Evolutionary conservation across 805 yeast species (phyloP), one percentile per base, ranked within the genome.

Genomic region (Nakazawaea peltata): DNA sequence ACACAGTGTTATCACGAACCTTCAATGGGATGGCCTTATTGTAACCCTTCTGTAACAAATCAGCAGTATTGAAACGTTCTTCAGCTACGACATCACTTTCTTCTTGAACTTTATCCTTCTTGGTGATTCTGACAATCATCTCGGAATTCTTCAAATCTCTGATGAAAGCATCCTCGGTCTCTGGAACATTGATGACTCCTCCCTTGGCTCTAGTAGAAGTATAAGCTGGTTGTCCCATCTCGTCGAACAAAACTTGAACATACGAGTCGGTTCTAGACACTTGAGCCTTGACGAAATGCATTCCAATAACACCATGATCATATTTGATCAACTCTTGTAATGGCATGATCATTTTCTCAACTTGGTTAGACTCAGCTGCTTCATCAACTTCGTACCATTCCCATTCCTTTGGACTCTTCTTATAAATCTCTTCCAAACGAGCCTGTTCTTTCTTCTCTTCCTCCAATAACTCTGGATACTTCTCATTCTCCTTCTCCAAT

Each of bases 71-170:
- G 39, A 65, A 67, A 5, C 59, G 52, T 37, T 61, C 60, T 46
- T 78, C 84, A 4, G 64, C 59, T 15, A 74, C 39, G 19, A 83
- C 50, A 26, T 79, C 77, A 29, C 65, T 65, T 8, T 57, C 54
- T 16, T 59, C 59, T 19, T 56, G 64, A 11, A 73, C 75, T 23
- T 65, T 63, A 14, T 63, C 66, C 34, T 62, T 69, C 37, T 67
- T 71, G 2, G 82, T 56, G n/a, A 77, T 50, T 52, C 90, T 67
- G 43, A 83, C 58, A 25, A 74, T 56, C 28, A 74, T 43, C 32
- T 56, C 62, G 25, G 87, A 78, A 50, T 81, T 67, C 28, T 71
- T 69, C 47, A 83, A 65, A 52, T 83, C 92, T 54, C 94, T 72
- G 33, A 83, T 64, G 44, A 81, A 81, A 0, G 71, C 72, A 41